Percentiles rank a stretch among this genome's conserved stretches.
Evolutionary conservation across 169 alveolate species (phyloP).

Genomic region (Sarcocystis neurona): DNA sequence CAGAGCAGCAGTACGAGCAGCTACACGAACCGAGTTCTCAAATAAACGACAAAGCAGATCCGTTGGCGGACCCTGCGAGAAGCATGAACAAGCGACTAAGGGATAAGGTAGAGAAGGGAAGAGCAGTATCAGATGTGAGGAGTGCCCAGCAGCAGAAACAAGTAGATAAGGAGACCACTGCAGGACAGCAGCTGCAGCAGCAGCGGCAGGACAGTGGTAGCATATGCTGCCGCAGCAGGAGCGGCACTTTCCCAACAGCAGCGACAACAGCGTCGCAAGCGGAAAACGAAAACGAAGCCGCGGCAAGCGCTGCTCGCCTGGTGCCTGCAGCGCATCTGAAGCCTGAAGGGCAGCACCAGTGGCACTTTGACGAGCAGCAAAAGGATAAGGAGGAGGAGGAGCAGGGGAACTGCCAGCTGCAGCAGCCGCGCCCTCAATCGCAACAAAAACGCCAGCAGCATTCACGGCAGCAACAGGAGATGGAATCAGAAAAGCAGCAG

Average conservation of each 20-base stretch:
- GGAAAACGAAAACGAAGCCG: not conserved
- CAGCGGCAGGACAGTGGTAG: not conserved
- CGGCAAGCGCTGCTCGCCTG: not conserved
- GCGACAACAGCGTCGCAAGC: not conserved
- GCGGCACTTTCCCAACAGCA: not conserved
- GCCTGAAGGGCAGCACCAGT: not conserved
- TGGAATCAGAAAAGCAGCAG: constrained; percentile 20
- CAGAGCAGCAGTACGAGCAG: not conserved
- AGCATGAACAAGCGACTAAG: not conserved
- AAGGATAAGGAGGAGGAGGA: not conserved
- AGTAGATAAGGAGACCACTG: not conserved
- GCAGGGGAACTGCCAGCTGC: constrained; percentile 8
- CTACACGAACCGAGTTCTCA: not conserved
- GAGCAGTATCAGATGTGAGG: not conserved
- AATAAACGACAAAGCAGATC: not conserved
- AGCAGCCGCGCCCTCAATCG: not conserved
- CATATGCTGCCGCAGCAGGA: not conserved
- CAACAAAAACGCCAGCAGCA: not conserved
- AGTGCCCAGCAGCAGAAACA: constrained; percentile 1
- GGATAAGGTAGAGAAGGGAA: not conserved
- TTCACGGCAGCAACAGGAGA: not conserved
- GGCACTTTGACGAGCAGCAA: not conserved
- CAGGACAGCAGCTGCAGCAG: constrained; percentile 6
- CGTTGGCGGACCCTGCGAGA: not conserved
- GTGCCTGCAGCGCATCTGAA: too few species aligned